Evolutionary conservation across 129 eudicot genomes (phyloP), one percentile per base, ranked within the genome.

Genomic region (Gnaphalium uliginosum): DNA sequence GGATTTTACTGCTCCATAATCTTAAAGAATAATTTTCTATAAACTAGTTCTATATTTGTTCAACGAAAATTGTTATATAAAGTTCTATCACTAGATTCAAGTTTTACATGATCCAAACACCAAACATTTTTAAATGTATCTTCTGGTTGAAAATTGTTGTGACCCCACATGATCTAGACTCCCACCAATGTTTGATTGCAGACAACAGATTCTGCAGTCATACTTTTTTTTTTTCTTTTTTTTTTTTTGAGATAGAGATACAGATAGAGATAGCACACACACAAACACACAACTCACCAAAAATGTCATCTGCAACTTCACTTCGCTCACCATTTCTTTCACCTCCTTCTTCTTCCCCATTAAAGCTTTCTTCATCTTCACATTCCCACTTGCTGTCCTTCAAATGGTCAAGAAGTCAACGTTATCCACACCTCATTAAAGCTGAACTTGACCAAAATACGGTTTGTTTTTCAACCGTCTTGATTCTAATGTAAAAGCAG

Each of bases 401-500:
- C 71, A 87, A 66, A 79, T 73, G 74, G 51, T 58, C 82, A 2
- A 65, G 69, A 83, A 85, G 69, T 43, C 86, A 81, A 32, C 87
- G 86, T 33, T 85, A 75, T 81, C 69, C 65, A 68, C 91, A 88
- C 24, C 75, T 82, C 71, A 78, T 93, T 66, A 90, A 82, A 81
- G 96, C 98, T 39, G 98, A 93, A 65, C 85, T 90, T 56, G 98
- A 93, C 71, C 87, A 80, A 70, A 88, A 88, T 78, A 93, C 96
- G 82, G 98, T 93, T 43, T 56, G 66, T 33, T 8, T 63, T 78
- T 10, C 8, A 58, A 22, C 8, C 5, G 21, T 58, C 59, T 57
- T 0, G 23, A 14, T 62, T 48, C 6, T 11, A 11, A 29, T 11
- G 35, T 66, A 11, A 60, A 41, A 37, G 18, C 27, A 9, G 3